A percentile compares a stretch with the other conserved stretches of the same genome.
Conservation (phyloP, 495 filamentous ascomycete species). For the Cladorrhinum samala region DNA sequence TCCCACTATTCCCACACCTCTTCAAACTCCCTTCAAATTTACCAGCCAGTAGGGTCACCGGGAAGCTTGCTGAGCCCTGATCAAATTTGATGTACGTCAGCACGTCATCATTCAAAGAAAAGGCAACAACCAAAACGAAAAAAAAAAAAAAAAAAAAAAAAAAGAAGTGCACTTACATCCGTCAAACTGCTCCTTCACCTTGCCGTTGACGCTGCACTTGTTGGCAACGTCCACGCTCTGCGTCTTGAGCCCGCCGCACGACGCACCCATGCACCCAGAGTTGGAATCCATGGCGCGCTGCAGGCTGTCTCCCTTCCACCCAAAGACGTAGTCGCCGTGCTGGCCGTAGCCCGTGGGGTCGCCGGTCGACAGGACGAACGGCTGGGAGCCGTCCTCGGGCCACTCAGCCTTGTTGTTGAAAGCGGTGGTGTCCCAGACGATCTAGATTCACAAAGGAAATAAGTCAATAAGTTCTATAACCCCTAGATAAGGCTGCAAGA, state of each 20-base stretch:
- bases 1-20: too few species aligned
- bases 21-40: too few species aligned
- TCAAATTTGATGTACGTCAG: too few species aligned
- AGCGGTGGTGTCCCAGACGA: conserved; percentile 31
- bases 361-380: conserved; percentile 40
- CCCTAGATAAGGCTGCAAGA: background rate
- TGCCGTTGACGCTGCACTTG: conserved; percentile 25
- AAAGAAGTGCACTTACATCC: conserved; percentile 32
- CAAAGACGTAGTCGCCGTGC: conserved; percentile 37
- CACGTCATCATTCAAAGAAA: too few species aligned
- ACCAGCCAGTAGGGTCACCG: too few species aligned
- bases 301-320: conserved; percentile 42
- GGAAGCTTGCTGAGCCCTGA: too few species aligned
- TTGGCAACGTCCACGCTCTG: conserved; percentile 25
- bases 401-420: conserved; percentile 34
- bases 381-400: conserved; percentile 36
- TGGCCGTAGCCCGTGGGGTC: conserved; percentile 33
- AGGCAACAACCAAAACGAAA: too few species aligned
- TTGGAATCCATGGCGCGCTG: conserved; percentile 39
- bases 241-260: conserved; percentile 30
- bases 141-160: too few species aligned
- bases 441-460: too few species aligned
- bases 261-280: conserved; percentile 32
- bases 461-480: background rate
- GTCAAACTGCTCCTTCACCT: conserved; percentile 38